Evolutionary conservation across 2,329 filamentous ascomycete genomes (phyloP).

Genomic region (Fusarium heterosporum): DNA sequence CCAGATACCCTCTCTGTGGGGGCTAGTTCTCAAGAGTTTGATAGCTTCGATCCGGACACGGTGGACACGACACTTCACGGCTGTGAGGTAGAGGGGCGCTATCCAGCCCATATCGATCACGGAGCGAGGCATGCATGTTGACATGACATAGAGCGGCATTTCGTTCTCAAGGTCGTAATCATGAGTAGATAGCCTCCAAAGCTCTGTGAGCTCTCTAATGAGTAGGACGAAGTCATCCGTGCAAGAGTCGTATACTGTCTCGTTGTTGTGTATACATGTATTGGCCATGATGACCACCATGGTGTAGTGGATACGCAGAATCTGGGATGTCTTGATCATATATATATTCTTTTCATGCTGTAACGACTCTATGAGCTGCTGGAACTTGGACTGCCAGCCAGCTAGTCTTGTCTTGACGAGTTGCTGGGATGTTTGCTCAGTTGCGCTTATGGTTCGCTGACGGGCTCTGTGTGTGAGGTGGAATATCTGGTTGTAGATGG

Average conservation of each 20-base stretch:
- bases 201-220: conserved; percentile 40
- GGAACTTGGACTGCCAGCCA: conserved; percentile 44
- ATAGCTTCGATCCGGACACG: conserved; percentile 55
- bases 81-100: conserved; percentile 59
- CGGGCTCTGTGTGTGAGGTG: conserved; percentile 32
- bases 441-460: conserved; percentile 1
- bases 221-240: conserved; percentile 50
- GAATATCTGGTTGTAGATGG: conserved; percentile 41
- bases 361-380: conserved; percentile 37
- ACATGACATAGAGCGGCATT: conserved; percentile 21
- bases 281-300: conserved; percentile 59
- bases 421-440: conserved; percentile 18
- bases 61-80: conserved; percentile 60
- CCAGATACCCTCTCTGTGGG: conserved; percentile 58
- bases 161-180: conserved; percentile 14
- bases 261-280: conserved; percentile 50
- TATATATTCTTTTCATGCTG: conserved; percentile 28
- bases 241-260: conserved; percentile 54
- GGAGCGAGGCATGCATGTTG: conserved; percentile 49
- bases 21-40: conserved; percentile 45
- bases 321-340: conserved; percentile 37
- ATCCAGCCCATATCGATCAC: conserved; percentile 59
- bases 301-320: conserved; percentile 55
- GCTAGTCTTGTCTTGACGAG: conserved; percentile 30
- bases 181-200: conserved; percentile 22